Evolutionary conservation across 345 rosid genomes (phyloP).

Genomic region (Firmiana major): DNA sequence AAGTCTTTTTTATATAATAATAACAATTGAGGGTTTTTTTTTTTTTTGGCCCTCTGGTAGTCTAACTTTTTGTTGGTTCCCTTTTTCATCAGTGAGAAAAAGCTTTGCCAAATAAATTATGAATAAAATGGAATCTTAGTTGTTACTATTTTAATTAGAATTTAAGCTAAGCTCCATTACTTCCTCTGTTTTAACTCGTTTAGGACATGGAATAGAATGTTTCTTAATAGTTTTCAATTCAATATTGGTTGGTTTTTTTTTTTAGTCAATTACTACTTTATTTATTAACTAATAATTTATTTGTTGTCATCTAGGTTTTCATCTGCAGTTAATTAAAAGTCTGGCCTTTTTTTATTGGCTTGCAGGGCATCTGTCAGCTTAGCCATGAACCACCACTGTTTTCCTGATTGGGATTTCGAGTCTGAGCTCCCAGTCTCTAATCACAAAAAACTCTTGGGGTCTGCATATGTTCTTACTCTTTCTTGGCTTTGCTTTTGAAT

Average conservation of each 20-base stretch:
- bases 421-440: constrained; percentile 34
- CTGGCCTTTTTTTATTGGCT: constrained; percentile 1
- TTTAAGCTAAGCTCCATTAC: not conserved
- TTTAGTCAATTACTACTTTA: not conserved
- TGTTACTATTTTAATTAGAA: not conserved
- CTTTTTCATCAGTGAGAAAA: not conserved
- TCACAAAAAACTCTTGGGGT: constrained; percentile 44
- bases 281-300: not conserved
- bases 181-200: constrained; percentile 6
- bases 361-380: constrained; percentile 16
- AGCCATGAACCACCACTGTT: constrained; percentile 35
- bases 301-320: not conserved
- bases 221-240: not conserved
- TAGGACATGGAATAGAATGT: not conserved
- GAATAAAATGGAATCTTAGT: not conserved
- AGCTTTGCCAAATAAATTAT: not conserved
- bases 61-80: not conserved
- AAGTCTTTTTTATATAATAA: not conserved
- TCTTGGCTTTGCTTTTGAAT: constrained; percentile 5
- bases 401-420: constrained; percentile 24
- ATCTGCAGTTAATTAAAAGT: not conserved
- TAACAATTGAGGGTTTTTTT: not conserved
- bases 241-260: not conserved
- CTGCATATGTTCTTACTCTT: constrained; percentile 12
- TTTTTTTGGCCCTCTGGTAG: not conserved